A percentile compares a stretch with the other conserved stretches of the same genome.
Conservation (phyloP, 2,329 filamentous ascomycete genomes). For the Diaporthe destruens region DNA sequence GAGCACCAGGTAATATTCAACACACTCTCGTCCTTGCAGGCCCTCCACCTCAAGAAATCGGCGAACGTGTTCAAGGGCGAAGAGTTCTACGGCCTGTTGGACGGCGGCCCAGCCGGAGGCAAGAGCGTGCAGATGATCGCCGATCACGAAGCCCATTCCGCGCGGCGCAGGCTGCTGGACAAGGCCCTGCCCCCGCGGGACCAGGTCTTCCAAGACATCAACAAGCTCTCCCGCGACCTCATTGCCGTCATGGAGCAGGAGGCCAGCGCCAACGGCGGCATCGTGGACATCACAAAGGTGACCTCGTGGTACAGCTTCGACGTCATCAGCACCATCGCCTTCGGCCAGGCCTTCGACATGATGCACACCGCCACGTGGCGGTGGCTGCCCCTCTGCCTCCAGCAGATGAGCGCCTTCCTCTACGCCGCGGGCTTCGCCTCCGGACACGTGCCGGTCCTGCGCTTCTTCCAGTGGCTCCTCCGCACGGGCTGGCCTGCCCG, state of each 20-base stretch:
- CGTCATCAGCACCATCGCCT: slow-evolving; percentile 10
- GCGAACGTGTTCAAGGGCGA: slow-evolving; percentile 15
- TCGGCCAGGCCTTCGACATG: slow-evolving; percentile 17
- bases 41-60: slow-evolving; percentile 9
- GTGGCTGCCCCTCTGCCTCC: slow-evolving; percentile 2
- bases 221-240: neutral
- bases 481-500: neutral
- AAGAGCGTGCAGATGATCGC: slow-evolving; percentile 26
- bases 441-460: neutral
- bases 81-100: slow-evolving; percentile 1
- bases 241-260: neutral
- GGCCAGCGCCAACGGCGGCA: neutral
- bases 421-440: slow-evolving; percentile 16
- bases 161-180: slow-evolving; percentile 11
- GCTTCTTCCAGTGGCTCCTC: slow-evolving; percentile 24
- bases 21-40: slow-evolving; percentile 9
- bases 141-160: slow-evolving; percentile 2
- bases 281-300: neutral
- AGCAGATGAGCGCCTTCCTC: slow-evolving; percentile 23
- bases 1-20: neutral
- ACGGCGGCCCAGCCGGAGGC: neutral
- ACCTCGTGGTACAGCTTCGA: slow-evolving; percentile 29
- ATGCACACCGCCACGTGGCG: neutral
- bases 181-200: slow-evolving; percentile 8
- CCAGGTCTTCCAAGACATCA: slow-evolving; percentile 12